phyloP scores from a whole-genome alignment of 257 asterid species.

The Thymus mandschuricus region DNA sequence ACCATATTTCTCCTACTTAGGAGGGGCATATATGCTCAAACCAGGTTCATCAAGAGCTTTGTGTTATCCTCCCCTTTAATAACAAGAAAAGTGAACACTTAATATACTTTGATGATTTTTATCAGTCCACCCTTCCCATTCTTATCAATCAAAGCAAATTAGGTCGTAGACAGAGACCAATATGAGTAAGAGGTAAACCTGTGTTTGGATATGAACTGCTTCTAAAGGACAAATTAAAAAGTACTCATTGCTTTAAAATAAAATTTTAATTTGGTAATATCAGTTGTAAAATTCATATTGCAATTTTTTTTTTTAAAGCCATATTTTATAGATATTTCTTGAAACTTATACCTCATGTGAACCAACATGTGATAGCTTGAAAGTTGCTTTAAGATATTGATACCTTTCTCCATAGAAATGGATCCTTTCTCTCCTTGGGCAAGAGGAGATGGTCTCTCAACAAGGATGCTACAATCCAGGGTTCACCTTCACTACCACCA shows the following conservation, averaged over 20 bases:
- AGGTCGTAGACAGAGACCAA: not conserved
- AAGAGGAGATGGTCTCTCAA: conserved; percentile 92
- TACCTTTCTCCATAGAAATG: conserved; percentile 83
- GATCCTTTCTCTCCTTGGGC: conserved; percentile 79
- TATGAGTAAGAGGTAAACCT: not conserved
- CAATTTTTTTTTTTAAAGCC: not conserved
- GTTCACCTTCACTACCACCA: conserved; percentile 54
- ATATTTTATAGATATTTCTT: not conserved
- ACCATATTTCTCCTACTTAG: not conserved
- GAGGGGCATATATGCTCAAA: not conserved
- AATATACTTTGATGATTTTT: not conserved
- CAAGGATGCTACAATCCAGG: conserved; percentile 85
- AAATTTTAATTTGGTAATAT: not conserved
- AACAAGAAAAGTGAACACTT: not conserved
- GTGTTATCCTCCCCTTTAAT: not conserved
- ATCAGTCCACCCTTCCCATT: not conserved
- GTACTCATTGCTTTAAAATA: not conserved
- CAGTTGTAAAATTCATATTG: conserved; percentile 17
- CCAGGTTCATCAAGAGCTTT: not conserved
- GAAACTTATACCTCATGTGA: conserved; percentile 12
- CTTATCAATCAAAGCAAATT: not conserved
- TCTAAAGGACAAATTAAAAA: conserved; percentile 12
- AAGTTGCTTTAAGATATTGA: conserved; percentile 21
- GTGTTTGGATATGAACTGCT: not conserved
- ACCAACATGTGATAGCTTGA: conserved; percentile 11